Base-by-base conservation (phyloP, 225 moss, liverwort and hornwort genomes). In the Physcomitrellopsis africana region DNA sequence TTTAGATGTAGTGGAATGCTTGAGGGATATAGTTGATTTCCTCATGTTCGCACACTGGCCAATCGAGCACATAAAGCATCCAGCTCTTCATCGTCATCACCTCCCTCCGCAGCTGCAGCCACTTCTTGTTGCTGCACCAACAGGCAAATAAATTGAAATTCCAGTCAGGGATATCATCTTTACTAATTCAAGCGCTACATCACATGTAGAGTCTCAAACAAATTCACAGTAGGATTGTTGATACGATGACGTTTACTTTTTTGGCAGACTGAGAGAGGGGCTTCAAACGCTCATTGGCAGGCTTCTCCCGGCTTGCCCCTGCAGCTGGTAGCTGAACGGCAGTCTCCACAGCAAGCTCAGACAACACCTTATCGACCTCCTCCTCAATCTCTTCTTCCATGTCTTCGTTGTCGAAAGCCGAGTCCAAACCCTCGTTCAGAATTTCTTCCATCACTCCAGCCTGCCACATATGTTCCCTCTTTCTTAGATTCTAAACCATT, bases 281-380 rank as follows among this genome's bases (percentile, higher is more conserved):
- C 32, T 37, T 37, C 20, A 61, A 71, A 52, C 82, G 54, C 41
- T 37, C 32, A 37, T 93, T 86, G 76, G 62, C 69, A 37, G 32
- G 32, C 58, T 76, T 80, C 69, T 89, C 81, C 77, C 81, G 80
- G 80, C 86, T 88, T 29, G 72, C 79, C 44, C 87, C 94, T 18
- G 91, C 87, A 76, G 78, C 86, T 18, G 94, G 97, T 47, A 97
- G 83, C 84, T 94, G 90, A 67, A 89, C 85, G 67, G 87, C 83
- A 12, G 93, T 95, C 82, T 99, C 97, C 76, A 91, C 93, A 49
- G 94, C 94, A 71, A 99, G 81, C 72, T 89, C 97, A 27, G 92
- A 90, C 70, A 95, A 82, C 45, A 99, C 93, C 76, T 91, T 37
- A 37, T 37, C 7, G 4, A 37, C 7, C 32, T 37, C 32, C 32